These are phyloP conservation scores for Aureobasidium pullulans DNA, from an alignment of 2,329 filamentous ascomycete species.

Conservation along the genomic window DNA sequence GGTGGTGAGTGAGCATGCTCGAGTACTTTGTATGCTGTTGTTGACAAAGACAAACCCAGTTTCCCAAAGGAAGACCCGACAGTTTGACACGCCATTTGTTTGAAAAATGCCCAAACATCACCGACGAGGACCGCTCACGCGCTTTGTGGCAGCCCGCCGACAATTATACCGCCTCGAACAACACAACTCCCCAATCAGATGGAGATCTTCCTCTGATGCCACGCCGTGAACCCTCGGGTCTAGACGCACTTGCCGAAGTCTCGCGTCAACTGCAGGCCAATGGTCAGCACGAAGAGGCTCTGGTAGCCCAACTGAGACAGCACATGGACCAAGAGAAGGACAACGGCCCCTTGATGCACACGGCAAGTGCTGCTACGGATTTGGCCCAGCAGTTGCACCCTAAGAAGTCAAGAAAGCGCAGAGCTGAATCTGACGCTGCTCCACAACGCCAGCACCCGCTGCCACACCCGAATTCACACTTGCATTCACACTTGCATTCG, in stretches of 20 bases:
- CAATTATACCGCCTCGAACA: background rate
- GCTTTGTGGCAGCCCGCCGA: constrained; percentile 14
- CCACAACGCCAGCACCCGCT: background rate
- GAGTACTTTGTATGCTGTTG: constrained; percentile 15
- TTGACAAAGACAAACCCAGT: constrained; percentile 35
- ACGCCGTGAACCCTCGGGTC: constrained; percentile 46
- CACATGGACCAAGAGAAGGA: constrained; percentile 16
- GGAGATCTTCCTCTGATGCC: background rate
- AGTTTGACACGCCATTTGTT: constrained; percentile 73
- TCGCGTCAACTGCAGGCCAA: constrained; percentile 55
- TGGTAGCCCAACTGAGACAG: constrained; percentile 15
- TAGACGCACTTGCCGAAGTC: constrained; percentile 82
- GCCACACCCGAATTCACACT: too few relatives aligned
- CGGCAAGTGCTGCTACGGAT: background rate
- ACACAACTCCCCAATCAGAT: background rate
- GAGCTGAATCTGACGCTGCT: constrained; percentile 2
- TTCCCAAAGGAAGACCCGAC: constrained; percentile 83
- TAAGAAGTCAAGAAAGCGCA: constrained; percentile 1
- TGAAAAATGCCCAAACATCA: constrained; percentile 71
- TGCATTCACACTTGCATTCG: background rate
- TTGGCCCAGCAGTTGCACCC: background rate
- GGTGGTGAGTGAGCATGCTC: constrained; percentile 37
- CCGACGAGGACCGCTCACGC: constrained; percentile 42
- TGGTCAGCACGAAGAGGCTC: constrained; percentile 15
- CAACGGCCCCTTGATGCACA: constrained; percentile 6